phyloP scores from a whole-genome alignment of 116 monocot species.

The Phalaenopsis hybrid region DNA sequence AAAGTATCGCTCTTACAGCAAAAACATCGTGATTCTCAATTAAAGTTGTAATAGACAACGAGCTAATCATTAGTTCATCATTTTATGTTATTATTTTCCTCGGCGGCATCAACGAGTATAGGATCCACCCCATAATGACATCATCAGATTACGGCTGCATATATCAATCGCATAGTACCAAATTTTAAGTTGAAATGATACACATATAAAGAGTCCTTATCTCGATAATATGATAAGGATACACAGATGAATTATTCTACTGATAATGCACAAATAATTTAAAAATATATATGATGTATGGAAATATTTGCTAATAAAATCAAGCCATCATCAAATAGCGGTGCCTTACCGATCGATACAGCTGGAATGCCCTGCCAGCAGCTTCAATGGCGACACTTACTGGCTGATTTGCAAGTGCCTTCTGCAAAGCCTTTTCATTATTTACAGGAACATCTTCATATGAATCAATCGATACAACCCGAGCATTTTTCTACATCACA shows the following conservation, averaged over 20 bases:
- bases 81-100: conserved; percentile 5
- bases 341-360: conserved; percentile 35
- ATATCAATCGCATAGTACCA: background rate
- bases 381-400: conserved; percentile 47
- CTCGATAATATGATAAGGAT: background rate
- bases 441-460: conserved; percentile 46
- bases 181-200: background rate
- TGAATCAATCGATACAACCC: conserved; percentile 39
- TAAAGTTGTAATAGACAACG: background rate
- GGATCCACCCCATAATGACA: conserved; percentile 4
- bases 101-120: conserved; percentile 2
- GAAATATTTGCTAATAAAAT: background rate
- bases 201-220: background rate
- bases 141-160: background rate
- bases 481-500: conserved; percentile 34
- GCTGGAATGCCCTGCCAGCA: conserved; percentile 39
- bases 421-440: conserved; percentile 29
- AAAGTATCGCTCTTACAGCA: background rate
- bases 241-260: background rate
- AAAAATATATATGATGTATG: background rate
- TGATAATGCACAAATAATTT: background rate
- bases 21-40: conserved; percentile 4
- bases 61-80: background rate
- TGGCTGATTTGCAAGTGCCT: conserved; percentile 42
- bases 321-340: background rate